Evolutionary conservation across 257 asterid species (phyloP), one percentile per base, ranked within the genome.

Genomic region (Rauvolfia tetraphylla): DNA sequence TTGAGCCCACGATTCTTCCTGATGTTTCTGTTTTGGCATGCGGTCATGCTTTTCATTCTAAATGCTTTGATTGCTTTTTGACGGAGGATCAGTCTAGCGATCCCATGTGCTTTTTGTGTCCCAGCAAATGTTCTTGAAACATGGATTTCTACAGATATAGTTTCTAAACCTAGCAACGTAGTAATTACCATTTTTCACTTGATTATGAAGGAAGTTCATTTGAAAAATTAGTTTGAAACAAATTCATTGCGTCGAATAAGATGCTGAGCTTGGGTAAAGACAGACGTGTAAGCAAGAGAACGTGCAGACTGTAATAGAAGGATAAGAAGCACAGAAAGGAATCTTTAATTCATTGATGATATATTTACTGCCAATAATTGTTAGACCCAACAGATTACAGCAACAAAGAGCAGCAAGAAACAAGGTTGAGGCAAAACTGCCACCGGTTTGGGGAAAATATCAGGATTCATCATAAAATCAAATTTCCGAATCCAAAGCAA

Each of bases 401-500:
- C 13, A 31, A 29, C 3, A 17, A 61, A 27, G 66, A 25, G 66
- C 66, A 58, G 63, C 34, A 25, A 11, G 18, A 12, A 58, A 27
- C 3, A 27, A 49, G 23, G 5, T 49, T 1, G 4, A 49, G 4
- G 56, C 56, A 13, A 12, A 58, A 58, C 36, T 9, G n/a, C 7
- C 1, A 11, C 36, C 36, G 7, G 18, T 69, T 68, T 31, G 6
- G 39, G 44, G 70, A 38, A 72, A 78, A 58, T 59, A 46, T 17
- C 27, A 44, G 87, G 89, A 87, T 85, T 79, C 88, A 71, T 88
- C 87, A 82, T 77, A 63, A 85, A 84, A 77, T 79, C 77, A 75
- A 70, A 82, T 86, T 81, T 82, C 88, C 48, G 87, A 89, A 88
- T 86, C 92, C 90, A 58, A 27, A 59, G 61, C 25, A 75, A 73